Conservation (phyloP, 2,329 filamentous ascomycete species). For the Pseudogymnoascus sp. region DNA sequence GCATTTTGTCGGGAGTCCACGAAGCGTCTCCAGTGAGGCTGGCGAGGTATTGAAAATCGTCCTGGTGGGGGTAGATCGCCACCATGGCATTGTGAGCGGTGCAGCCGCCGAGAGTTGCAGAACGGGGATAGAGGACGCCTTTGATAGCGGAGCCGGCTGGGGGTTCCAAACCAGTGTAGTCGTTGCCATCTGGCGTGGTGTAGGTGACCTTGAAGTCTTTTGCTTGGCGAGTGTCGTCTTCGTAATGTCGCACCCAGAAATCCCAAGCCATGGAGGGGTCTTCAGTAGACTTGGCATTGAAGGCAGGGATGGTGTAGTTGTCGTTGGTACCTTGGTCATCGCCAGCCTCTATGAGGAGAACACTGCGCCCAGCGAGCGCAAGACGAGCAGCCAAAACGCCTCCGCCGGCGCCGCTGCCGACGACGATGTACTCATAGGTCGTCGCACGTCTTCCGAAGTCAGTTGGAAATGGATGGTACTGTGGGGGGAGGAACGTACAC, state of each 20-base stretch:
- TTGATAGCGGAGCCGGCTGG: slow-evolving; percentile 21
- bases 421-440: slow-evolving; percentile 46
- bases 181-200: slow-evolving; percentile 24
- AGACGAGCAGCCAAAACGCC: slow-evolving; percentile 43
- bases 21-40: slow-evolving; percentile 21
- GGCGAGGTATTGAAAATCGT: slow-evolving; percentile 20
- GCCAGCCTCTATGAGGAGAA: slow-evolving; percentile 48
- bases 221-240: slow-evolving; percentile 11
- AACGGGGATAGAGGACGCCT: slow-evolving; percentile 26
- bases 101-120: slow-evolving; percentile 28
- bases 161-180: slow-evolving; percentile 22
- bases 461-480: neutral
- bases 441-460: neutral
- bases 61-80: slow-evolving; percentile 17
- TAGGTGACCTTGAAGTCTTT: slow-evolving; percentile 28
- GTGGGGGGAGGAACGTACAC: neutral
- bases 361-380: slow-evolving; percentile 44
- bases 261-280: slow-evolving; percentile 44
- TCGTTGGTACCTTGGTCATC: slow-evolving; percentile 40
- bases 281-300: slow-evolving; percentile 40
- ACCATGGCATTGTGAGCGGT: slow-evolving; percentile 22
- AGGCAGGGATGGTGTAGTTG: slow-evolving; percentile 41
- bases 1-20: slow-evolving; percentile 21
- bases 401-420: slow-evolving; percentile 46
- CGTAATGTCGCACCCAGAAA: slow-evolving; percentile 29